Evolutionary conservation across 1,284 basidiomycete species (phyloP), one percentile per base, ranked within the genome.

Genomic region (Pseudozyma sp.): DNA sequence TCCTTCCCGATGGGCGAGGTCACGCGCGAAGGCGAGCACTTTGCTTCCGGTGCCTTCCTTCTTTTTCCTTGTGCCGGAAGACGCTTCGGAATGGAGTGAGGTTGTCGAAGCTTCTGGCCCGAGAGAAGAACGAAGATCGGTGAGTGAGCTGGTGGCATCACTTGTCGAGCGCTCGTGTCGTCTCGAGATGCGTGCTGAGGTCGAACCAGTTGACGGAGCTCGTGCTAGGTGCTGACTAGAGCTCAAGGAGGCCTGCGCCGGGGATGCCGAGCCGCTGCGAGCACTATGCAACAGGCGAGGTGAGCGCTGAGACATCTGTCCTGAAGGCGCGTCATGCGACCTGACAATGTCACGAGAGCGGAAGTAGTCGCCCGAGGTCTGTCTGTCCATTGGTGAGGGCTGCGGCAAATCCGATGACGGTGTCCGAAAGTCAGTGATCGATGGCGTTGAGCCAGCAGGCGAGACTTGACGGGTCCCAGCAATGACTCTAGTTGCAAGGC

Each of bases 1-100:
- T n/a, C 58, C 52, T 29, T 65, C 65, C 6, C 70, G 60, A 30
- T 61, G 51, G 9, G 54, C 29, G 7, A 68, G 48, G 19, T 73
- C 70, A 4, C 65, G 65, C 5, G 65, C 66, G 47, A 74, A 74
- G 8, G 71, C 48, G 9, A 68, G 49, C 53, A 74, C 58, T 49
- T 69, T 74, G 62, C 59, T 68, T 24, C 71, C 62, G 0, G 62
- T 24, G 0, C 55, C 57, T 5, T 64, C 64, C 33, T 68, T 68
- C 61, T 68, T 73, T 53, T 60, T 72, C 33, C 53, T 57, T 13
- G 52, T 64, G 9, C 54, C 44, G 2, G 69, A 55, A 4, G 69
- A 67, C 2, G 56, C 34, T 51, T 72, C 69, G 8, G 69, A 72
- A 16, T 60, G 47, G 9, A 71, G 54, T 4, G 68, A 71, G n/a